These are phyloP conservation scores for Ceratobasidium sp. DNA, from an alignment of 1,284 basidiomycete genomes.

Conservation along the genomic window DNA sequence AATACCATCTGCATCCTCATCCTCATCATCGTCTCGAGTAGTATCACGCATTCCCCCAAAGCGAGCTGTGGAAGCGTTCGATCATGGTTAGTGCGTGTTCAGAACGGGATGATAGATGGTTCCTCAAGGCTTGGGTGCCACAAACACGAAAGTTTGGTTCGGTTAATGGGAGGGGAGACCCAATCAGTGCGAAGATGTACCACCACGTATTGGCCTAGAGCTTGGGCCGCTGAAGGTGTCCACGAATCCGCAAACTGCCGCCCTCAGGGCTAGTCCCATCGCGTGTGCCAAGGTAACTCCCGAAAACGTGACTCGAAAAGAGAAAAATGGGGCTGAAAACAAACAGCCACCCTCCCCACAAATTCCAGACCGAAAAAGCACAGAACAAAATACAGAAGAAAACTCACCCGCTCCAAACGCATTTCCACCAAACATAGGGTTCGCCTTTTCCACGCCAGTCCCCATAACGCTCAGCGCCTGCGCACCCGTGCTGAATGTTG, in stretches of 20 bases:
- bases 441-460: slow-evolving; percentile 68
- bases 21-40: slow-evolving; percentile 63
- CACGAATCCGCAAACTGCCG: slow-evolving; percentile 9
- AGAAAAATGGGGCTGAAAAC: background rate
- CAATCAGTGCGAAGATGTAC: background rate
- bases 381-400: background rate
- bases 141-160: background rate
- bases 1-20: slow-evolving; percentile 68
- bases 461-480: slow-evolving; percentile 79
- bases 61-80: background rate
- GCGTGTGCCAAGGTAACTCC: background rate
- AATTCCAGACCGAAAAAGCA: background rate
- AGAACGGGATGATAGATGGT: background rate
- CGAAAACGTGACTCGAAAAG: background rate
- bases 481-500: slow-evolving; percentile 81
- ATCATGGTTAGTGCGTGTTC: background rate
- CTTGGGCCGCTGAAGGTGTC: background rate
- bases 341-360: background rate
- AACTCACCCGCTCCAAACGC: slow-evolving; percentile 46
- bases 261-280: background rate
- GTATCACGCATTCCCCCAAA: slow-evolving; percentile 74
- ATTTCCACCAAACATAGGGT: slow-evolving; percentile 48
- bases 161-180: background rate
- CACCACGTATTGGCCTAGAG: background rate
- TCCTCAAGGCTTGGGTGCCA: slow-evolving; percentile 5